Evolutionary conservation across 2,329 filamentous ascomycete species (phyloP).

Genomic region (Pseudopyrenochaeta lycopersici): DNA sequence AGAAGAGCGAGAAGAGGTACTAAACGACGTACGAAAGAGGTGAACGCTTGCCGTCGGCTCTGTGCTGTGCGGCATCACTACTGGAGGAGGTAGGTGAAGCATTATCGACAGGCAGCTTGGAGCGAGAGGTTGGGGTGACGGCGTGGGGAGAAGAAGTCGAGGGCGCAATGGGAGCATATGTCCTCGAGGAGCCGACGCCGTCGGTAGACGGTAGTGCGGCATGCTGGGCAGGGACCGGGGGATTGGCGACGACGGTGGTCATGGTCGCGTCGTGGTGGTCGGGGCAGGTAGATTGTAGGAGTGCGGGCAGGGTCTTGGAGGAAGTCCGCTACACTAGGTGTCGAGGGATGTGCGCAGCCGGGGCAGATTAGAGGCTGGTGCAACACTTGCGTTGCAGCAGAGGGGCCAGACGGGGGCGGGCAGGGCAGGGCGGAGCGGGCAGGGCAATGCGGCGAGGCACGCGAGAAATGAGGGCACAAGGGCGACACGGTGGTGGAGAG

Average conservation of each 20-base stretch:
- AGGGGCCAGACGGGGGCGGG: constrained; percentile 8
- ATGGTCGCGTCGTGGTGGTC: constrained; percentile 47
- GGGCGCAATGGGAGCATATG: constrained; percentile 56
- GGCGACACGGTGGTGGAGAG: constrained; percentile 10
- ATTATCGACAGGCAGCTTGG: constrained; percentile 46
- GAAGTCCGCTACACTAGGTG: constrained; percentile 46
- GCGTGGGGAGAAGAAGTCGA: constrained; percentile 51
- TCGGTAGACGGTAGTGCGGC: constrained; percentile 47
- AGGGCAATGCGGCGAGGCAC: constrained; percentile 2
- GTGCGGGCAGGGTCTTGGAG: constrained; percentile 44
- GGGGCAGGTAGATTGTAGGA: constrained; percentile 44
- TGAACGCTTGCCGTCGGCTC: constrained; percentile 62
- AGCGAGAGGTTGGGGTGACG: constrained; percentile 49
- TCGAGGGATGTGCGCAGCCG: constrained; percentile 44
- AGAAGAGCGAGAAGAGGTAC: constrained; percentile 30
- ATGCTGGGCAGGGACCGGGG: constrained; percentile 51
- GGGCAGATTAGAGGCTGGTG: constrained; percentile 36
- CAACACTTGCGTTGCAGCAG: constrained; percentile 22
- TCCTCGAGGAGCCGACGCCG: constrained; percentile 50
- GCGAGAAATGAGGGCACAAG: background rate
- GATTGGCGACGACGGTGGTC: constrained; percentile 58
- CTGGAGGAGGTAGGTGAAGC: constrained; percentile 52
- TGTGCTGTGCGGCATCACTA: constrained; percentile 45
- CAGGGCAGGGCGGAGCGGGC: constrained; percentile 7
- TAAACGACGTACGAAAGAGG: constrained; percentile 59